Evolutionary conservation across 2,329 filamentous ascomycete species (phyloP), one percentile per base, ranked within the genome.

Genomic region (Aspergillus pseudoviridinutans): DNA sequence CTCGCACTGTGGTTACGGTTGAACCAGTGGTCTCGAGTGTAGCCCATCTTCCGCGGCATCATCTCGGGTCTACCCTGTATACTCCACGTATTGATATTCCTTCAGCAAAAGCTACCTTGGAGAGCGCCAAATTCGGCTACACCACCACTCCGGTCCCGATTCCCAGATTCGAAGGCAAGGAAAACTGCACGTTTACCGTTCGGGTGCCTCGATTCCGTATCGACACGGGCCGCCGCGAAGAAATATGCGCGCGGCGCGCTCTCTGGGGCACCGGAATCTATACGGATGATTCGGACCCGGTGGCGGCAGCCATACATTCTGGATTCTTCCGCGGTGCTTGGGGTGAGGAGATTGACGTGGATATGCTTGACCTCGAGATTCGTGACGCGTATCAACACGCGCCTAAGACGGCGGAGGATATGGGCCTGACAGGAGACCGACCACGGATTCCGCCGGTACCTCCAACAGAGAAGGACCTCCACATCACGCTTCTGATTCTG

Each of bases 261-360:
- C 74, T 99, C 0, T 99, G 93, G 92, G 94, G 94, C 1, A 94
- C 91, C 0, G 92, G 95, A 41, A 84, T 99, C 6, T 97, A 97
- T 71, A 96, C 92, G 0, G 94, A 99, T 66, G 94, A 99, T 74
- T 96, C 92, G 0, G 94, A 99, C 69, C 86, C 94, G 0, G 83
- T 99, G 25, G 93, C 92, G 0, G 92, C 93, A 2, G 93, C 92
- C 58, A 93, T 99, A 49, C 94, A 99, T 72, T 87, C 87, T 1
- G 94, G 94, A 3, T 97, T 92, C 87, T 89, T 99, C 64, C 87
- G 88, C 46, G 93, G 93, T 35, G 91, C 92, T 66, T 96, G 92
- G 89, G 80, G 86, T 4, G 86, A 92, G 6, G 88, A 91, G 38
- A 84, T 94, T 1, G 89, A 94, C 64, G 79, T 85, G 1, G 78